Percentiles rank a stretch among this genome's conserved stretches.
Conservation (phyloP, 495 filamentous ascomycete species). For the Penicillium malachiteum region DNA sequence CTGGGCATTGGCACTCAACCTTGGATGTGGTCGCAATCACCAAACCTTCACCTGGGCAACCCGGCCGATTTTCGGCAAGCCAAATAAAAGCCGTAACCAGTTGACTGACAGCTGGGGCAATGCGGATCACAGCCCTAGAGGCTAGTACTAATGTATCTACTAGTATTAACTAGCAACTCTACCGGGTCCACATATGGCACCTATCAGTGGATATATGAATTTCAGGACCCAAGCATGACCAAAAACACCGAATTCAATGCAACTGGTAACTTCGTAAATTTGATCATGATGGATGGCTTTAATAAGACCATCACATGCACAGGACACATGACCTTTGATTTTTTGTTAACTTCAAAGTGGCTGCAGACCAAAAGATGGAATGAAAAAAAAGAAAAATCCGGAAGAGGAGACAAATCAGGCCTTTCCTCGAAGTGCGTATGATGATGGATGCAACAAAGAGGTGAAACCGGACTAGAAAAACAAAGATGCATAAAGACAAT, state of each 20-base stretch:
- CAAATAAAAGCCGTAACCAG: no score
- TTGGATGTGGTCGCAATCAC: no score
- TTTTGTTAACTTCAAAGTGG: conserved; percentile 14
- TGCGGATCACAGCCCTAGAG: no score
- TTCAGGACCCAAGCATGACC: no score
- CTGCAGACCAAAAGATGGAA: conserved; percentile 4
- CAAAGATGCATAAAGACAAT: neutral
- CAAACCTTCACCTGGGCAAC: no score
- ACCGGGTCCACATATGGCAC: no score
- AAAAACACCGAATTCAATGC: conserved; percentile 12
- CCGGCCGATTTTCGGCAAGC: no score
- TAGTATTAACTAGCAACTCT: no score
- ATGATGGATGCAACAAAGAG: neutral
- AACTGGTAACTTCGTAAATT: conserved; percentile 26
- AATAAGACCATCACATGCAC: conserved; percentile 19
- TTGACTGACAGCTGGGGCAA: no score
- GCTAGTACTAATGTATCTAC: no score
- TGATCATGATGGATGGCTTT: conserved; percentile 10
- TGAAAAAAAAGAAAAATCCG: conserved; percentile 1
- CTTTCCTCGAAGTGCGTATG: conserved; percentile 2
- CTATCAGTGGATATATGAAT: no score
- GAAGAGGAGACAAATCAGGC: conserved; percentile 1
- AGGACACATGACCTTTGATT: conserved; percentile 3
- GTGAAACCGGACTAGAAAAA: neutral
- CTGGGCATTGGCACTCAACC: no score